Base-by-base conservation (phyloP, 352 stramenopile genomes). In the Phytophthora ohioensis region DNA sequence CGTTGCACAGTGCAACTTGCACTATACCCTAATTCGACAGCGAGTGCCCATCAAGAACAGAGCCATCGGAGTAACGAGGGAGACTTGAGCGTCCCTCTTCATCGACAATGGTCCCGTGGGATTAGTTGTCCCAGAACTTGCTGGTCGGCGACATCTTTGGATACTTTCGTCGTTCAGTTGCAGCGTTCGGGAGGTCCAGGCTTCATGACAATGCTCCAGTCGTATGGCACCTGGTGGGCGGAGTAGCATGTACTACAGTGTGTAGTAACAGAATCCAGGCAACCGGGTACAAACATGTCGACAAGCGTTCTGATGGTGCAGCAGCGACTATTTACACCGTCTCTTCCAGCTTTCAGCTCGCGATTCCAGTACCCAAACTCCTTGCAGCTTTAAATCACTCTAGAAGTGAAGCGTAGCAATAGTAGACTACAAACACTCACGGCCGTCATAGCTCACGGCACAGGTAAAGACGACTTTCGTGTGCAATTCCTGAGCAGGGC, bases 181-280 rank as follows among this genome's bases (percentile, higher is more conserved):
- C 32, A 46, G 41, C 30, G 15, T 65, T 70, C 34, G 47, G 63
- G 63, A 69, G 63, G 53, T 70, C 63, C 63, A 55, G 42, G 17
- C 35, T 27, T 27, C 21, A 27, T 27, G 21, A 27, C 27, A 21
- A 51, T 69, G 51, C 54, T 46, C 53, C 32, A 68, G 61, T 62
- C 60, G 61, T 13, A 53, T 42, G 17, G 12, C 60, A 55, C 51
- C 51, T 70, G 63, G 53, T 54, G 54, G 54, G 51, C 56, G 36
- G 36, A 53, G 58, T 35, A 56, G 46, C 5, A 10, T 5, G 13
- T 61, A 36, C n/a, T 15, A 5, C 10, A 17, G n/a, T 43, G 10
- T 43, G 11, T 13, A 21, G 54, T 45, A 45, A 57, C 35, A 64
- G 30, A 57, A 69, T 57, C 52, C 62, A 69, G 34, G 4, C 61